Evolutionary conservation across 129 eudicot genomes (phyloP).

Genomic region (Heracleum sosnowskyi): DNA sequence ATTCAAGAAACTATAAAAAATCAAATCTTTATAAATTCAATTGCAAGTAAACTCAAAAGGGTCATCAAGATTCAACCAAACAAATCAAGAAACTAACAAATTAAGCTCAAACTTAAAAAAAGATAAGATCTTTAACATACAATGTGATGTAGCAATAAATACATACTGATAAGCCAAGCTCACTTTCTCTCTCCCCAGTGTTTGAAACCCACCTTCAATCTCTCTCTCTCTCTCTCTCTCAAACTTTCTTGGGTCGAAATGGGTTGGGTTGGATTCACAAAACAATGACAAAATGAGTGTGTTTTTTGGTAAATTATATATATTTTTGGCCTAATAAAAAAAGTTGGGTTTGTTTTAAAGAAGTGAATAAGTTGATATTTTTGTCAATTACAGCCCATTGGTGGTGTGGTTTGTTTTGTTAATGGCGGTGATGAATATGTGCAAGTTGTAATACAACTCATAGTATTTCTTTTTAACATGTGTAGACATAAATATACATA

Average conservation of each 20-base stretch:
- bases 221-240: constrained; percentile 14
- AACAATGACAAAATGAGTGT: neutral
- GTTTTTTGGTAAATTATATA: neutral
- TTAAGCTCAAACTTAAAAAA: neutral
- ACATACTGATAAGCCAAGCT: neutral
- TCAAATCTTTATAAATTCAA: neutral
- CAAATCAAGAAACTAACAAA: neutral
- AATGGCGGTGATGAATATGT: constrained; percentile 5
- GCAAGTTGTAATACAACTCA: constrained; percentile 10
- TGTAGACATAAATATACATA: neutral
- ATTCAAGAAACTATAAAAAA: neutral
- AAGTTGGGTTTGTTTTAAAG: neutral
- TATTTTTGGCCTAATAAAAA: neutral
- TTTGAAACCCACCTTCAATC: neutral
- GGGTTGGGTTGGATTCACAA: neutral
- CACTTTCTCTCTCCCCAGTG: constrained; percentile 8
- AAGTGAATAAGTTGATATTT: neutral
- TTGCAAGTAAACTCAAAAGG: neutral
- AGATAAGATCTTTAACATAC: constrained; percentile 11
- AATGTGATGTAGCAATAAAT: neutral
- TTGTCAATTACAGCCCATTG: constrained; percentile 1
- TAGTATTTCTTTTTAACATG: neutral
- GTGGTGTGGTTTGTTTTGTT: neutral
- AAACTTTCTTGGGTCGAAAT: neutral
- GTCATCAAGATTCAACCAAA: neutral